phyloP scores from a whole-genome alignment of 78 protist species.

The Thecamonas trahens region DNA sequence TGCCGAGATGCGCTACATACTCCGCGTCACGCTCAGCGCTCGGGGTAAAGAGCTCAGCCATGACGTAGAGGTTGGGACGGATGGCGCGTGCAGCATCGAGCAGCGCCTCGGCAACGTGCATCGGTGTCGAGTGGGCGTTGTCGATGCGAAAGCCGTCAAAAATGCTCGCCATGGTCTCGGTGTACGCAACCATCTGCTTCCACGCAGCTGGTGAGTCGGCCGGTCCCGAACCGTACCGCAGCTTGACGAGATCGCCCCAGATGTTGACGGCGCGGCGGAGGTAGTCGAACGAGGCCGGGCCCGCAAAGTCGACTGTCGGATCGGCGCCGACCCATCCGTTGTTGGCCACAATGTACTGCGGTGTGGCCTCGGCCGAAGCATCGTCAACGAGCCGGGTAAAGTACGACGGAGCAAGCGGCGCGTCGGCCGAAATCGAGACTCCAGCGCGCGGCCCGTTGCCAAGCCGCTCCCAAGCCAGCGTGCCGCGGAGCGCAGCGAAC shows the following conservation, averaged over 20 bases:
- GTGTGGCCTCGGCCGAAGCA: background rate
- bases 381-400: background rate
- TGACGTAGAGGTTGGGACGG: constrained; percentile 46
- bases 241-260: constrained; percentile 92
- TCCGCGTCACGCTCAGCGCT: constrained; percentile 4
- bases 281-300: constrained; percentile 44
- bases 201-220: constrained; percentile 63
- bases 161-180: constrained; percentile 27
- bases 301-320: constrained; percentile 60
- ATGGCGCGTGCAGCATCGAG: constrained; percentile 64
- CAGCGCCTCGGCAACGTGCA: constrained; percentile 68
- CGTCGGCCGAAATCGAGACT: background rate
- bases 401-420: background rate
- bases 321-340: constrained; percentile 42
- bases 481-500: background rate
- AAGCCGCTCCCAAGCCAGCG: background rate
- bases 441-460: background rate
- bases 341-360: background rate
- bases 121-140: constrained; percentile 84
- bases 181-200: constrained; percentile 76
- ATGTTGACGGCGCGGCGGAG: constrained; percentile 76
- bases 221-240: constrained; percentile 61
- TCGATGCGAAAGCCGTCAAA: constrained; percentile 85
- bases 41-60: constrained; percentile 69
- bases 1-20: constrained; percentile 34